Base-by-base conservation (phyloP, 2,329 filamentous ascomycete species). In the Neurospora sp. region DNA sequence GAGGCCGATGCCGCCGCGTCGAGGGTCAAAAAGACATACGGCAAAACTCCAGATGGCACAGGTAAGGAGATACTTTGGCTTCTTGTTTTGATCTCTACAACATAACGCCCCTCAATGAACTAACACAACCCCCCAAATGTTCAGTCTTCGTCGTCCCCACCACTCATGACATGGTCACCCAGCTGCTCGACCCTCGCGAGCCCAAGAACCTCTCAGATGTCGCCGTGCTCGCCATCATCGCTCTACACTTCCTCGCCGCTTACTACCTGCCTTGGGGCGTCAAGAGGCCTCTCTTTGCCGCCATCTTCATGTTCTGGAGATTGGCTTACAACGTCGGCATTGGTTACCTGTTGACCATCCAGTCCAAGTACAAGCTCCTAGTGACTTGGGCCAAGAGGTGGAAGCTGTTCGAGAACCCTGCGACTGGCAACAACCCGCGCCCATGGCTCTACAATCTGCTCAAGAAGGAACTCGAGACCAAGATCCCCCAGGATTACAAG, bases 121-220 rank as follows among this genome's bases (percentile, higher is more conserved):
- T 58, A 33, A 58, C 46, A 62, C 36, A 23, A 19, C 11, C 15
- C 36, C 66, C 69, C 40, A 15, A 28, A 15, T 66, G 46, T 74
- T 67, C 77, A 98, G 96, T 97, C 76, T 99, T 99, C 79, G 91
- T 93, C 71, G 96, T 99, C 69, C 96, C 96, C 67, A 90, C 93
- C 73, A 99, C 96, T 70, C 93, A 97, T 84, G 96, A 99, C 82
- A 98, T 99, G 96, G 95, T 99, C 76, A 97, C 95, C 68, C 96
- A 98, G 82, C 87, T 99, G 69, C 89, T 99, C 76, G 96, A 96
- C 76, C 96, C 96, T 68, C 92, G 91, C 74, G 91, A 98, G 79
- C 93, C 96, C 68, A 99, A 99, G 85, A 98, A 98, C 79, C 79
- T 96, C 46, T 96, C 93, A 72, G 96, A 99, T 80, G 82, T 89